phyloP scores from a whole-genome alignment of 441 rosid genomes.

The Erodium chrysanthum region DNA sequence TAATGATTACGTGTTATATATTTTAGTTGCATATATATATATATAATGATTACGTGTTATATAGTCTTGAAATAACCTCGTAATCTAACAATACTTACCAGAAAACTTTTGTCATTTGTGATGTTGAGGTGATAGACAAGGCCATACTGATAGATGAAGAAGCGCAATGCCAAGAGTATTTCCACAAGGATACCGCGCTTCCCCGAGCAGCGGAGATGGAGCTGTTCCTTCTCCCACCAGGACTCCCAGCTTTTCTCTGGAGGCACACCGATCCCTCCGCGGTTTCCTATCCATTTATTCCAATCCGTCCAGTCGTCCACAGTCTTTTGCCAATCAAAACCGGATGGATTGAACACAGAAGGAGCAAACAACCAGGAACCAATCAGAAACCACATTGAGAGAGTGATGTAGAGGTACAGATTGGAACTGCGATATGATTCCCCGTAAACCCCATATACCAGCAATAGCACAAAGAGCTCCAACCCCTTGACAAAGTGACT shows the following conservation, averaged over 20 bases:
- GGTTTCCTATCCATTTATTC: constrained; percentile 94
- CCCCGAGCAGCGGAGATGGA: constrained; percentile 38
- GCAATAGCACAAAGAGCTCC: constrained; percentile 56
- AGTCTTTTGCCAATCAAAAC: constrained; percentile 29
- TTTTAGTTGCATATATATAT: too few species aligned
- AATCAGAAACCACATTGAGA: constrained; percentile 86
- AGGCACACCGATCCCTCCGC: constrained; percentile 82
- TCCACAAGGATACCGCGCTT: too few species aligned
- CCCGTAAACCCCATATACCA: constrained; percentile 61
- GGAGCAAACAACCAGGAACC: constrained; percentile 96
- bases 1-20: too few species aligned
- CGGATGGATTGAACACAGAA: constrained; percentile 77
- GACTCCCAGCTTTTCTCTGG: constrained; percentile 83
- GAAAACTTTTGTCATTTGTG: too few species aligned
- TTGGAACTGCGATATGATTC: constrained; percentile 62
- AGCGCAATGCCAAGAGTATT: too few species aligned
- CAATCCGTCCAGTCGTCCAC: constrained; percentile 97
- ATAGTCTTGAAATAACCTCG: too few species aligned
- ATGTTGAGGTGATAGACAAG: too few species aligned
- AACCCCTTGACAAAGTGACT: constrained; percentile 95
- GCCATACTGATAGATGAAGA: too few species aligned
- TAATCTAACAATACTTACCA: too few species aligned
- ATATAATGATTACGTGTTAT: too few species aligned
- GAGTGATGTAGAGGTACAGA: constrained; percentile 54
- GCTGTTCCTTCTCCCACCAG: constrained; percentile 91